Base-by-base conservation (phyloP, 179 eudicot genomes). In the Nepenthes alata region DNA sequence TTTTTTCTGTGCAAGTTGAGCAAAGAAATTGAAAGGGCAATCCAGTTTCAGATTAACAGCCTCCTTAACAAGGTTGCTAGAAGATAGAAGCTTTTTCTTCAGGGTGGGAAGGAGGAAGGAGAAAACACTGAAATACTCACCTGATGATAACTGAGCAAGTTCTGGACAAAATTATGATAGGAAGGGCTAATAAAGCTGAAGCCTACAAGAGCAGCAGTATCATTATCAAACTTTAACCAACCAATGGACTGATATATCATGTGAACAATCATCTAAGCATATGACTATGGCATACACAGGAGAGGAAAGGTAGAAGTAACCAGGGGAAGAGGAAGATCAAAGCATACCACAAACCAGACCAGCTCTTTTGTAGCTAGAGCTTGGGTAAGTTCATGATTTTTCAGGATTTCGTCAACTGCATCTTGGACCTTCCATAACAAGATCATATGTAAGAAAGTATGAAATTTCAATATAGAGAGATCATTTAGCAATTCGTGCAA, bases 181-280 rank as follows among this genome's bases (percentile, higher is more conserved):
- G 95, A 71, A 90, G 78, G 55, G 82, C 93, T 86, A 90, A 72
- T 66, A 87, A 62, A 53, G 97, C 93, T 58, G 97, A 90, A 61
- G 95, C 97, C 97, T 87, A 56, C 57, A 78, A 58, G 37, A 37
- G 50, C 48, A 58, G 34, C n/a, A 53, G 3, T 2, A 41, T 52
- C n/a, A 16, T 52, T n/a, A n/a, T 52, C 15, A 52, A 12, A 11
- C n/a, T 11, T 34, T 56, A 6, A 56, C 13, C 13, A 56, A 34
- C 11, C 59, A 14, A 34, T 10, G 12, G 12, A 35, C 41, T 10
- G 7, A 34, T 7, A 12, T 16, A 2, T 34, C 6, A 4, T 10
- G 37, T 0, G 16, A 34, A 34, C 59, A 56, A 6, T 8, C 12
- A 34, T 34, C 16, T 11, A 35, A 14, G 38, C 45, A 41, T 4